Evolutionary conservation across 331 rosid species (phyloP), one percentile per base, ranked within the genome.

Genomic region (Cydonia oblonga): DNA sequence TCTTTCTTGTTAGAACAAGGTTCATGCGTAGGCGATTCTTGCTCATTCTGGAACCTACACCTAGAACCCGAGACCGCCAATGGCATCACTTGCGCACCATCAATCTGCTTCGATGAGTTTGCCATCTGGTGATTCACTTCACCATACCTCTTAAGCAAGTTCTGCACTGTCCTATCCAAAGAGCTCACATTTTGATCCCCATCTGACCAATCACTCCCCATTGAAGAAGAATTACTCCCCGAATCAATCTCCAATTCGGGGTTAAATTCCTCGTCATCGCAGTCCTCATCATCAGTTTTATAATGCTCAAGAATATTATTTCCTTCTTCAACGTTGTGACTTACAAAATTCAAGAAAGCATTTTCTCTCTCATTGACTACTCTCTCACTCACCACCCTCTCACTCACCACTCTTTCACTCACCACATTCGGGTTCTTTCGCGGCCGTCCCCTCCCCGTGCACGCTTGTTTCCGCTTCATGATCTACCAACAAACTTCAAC

Each of bases 1-100:
- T 90, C 92, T 66, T 81, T 87, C 82, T 84, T 87, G 78, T 81
- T 79, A 75, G 74, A 82, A n/a, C 33, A 70, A 56, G 87, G 68
- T 80, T 76, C 84, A 42, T 71, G 81, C 24, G 60, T 77, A 63
- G 90, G 53, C 24, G 62, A 49, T 71, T 72, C 57, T 52, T 52
- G 57, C 65, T 62, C 52, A 29, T 74, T 69, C 68, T 74, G 83
- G 72, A 64, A 80, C 69, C 66, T 76, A 73, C 81, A 79, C 26
- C 40, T 1, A 49, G 87, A 78, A 61, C 85, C 96, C 71, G 82
- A 79, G 56, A 54, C 68, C 77, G 83, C 86, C 2, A 91, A 82
- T 15, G 92, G 78, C 76, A 77, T 86, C 60, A 79, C 82, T 75
- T 87, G 87, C 44, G 84, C 83, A 80, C 89, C 74, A 68, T 83